phyloP scores from a whole-genome alignment of 2,329 filamentous ascomycete genomes.

The Aspergillus proliferans region DNA sequence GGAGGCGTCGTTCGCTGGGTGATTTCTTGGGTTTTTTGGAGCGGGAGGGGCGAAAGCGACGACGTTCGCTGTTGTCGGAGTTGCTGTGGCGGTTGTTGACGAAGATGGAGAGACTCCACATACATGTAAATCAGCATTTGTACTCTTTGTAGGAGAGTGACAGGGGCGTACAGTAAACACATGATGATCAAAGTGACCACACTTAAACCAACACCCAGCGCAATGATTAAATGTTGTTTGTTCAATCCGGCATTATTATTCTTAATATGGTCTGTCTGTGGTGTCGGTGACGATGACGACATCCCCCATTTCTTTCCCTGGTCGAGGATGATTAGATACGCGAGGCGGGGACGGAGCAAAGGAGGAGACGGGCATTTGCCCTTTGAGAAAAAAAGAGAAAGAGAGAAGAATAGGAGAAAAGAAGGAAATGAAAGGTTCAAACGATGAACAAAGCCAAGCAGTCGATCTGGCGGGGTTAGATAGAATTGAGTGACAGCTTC shows the following conservation, averaged over 20 bases:
- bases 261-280: not conserved
- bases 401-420: not conserved
- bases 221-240: conserved; percentile 26
- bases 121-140: not conserved
- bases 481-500: not conserved
- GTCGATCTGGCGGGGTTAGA: not conserved
- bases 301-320: not conserved
- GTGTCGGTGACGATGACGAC: not conserved
- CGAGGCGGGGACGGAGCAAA: not conserved
- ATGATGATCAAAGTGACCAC: conserved; percentile 25
- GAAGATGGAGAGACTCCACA: conserved; percentile 16
- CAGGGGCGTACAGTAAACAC: conserved; percentile 24
- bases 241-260: conserved; percentile 4
- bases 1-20: conserved; percentile 23
- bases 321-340: not conserved
- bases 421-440: not conserved
- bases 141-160: not conserved
- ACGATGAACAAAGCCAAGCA: not conserved
- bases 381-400: not conserved
- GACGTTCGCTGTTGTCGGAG: conserved; percentile 2
- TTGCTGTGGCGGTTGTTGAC: conserved; percentile 15
- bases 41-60: conserved; percentile 17
- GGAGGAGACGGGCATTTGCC: not conserved
- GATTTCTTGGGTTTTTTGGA: conserved; percentile 15
- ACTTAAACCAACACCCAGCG: conserved; percentile 26